Evolutionary conservation across 192 early-diverging fungal species (phyloP), one percentile per base, ranked within the genome.

Genomic region (Linnemannia exigua): DNA sequence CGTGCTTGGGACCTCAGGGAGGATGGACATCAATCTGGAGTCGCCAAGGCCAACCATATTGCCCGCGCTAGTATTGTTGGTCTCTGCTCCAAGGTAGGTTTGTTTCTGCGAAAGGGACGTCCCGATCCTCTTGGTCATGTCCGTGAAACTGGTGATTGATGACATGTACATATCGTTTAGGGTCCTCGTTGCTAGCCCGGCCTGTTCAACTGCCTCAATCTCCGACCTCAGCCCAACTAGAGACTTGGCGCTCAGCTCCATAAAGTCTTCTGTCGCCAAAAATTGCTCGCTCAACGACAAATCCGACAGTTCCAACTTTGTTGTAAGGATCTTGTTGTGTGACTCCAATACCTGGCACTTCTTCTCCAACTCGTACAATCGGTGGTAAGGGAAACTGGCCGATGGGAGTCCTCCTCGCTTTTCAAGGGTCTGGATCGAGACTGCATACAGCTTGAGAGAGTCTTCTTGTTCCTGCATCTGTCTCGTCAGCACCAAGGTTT

Each of bases 391-490:
- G 51, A 79, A 85, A 22, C 83, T 74, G 1, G 83, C 16, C 17
- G 58, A 75, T 50, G 25, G 67, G 68, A 69, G 48, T 67, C 63
- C 31, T 50, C 69, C 16, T 76, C 58, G 70, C 50, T 46, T 36
- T 38, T 79, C 83, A 67, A 84, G 44, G 7, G 76, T 66, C 22
- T 84, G 76, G 33, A 85, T 85, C 20, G 83, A 79, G 16, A 85
- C 74, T 69, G 83, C 77, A 36, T 79, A 75, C 47, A 85, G 35
- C 25, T 84, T 84, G 3, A 84, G 72, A 7, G 83, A 46, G 37
- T 85, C 77, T 31, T 85, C 83, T 6, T 79, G 77, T 36, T 79
- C 83, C 37, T 85, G 83, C 77, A 85, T 79, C 41, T 79, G 77
- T 17, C 19, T 14, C 66, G 77, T 72, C 73, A 79, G 28, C 0